These are phyloP conservation scores for Biscogniauxia sp. DNA, from an alignment of 2,329 filamentous ascomycete genomes.

Conservation along the genomic window DNA sequence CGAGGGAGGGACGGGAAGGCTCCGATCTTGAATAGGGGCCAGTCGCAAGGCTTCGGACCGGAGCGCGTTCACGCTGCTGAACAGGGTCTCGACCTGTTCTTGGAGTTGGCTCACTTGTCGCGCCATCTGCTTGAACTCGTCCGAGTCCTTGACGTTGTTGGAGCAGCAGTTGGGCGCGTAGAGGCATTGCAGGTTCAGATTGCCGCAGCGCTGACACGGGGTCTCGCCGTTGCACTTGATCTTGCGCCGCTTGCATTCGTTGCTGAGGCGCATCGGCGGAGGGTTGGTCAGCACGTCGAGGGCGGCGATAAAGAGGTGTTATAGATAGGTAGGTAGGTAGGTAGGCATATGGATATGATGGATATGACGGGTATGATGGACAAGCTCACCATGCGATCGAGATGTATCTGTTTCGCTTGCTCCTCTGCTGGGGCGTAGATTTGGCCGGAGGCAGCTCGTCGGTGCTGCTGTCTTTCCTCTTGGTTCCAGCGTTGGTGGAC, in stretches of 20 bases:
- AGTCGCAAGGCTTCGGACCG: slow-evolving; percentile 52
- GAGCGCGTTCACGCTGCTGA: slow-evolving; percentile 67
- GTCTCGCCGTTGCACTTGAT: slow-evolving; percentile 72
- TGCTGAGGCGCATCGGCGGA: slow-evolving; percentile 41
- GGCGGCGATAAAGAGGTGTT: no score
- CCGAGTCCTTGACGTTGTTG: slow-evolving; percentile 86
- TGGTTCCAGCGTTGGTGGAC: slow-evolving; percentile 15
- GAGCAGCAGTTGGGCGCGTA: slow-evolving; percentile 67
- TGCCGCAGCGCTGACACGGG: slow-evolving; percentile 65
- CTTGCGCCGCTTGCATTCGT: slow-evolving; percentile 73
- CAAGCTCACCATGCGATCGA: slow-evolving; percentile 58
- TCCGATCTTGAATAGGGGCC: slow-evolving; percentile 43
- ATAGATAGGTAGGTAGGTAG: no score
- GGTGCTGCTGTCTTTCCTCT: slow-evolving; percentile 22
- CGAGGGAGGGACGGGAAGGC: slow-evolving; percentile 34
- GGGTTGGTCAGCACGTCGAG: neutral
- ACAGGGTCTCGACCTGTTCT: slow-evolving; percentile 78
- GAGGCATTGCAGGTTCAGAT: slow-evolving; percentile 63
- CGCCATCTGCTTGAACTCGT: slow-evolving; percentile 83
- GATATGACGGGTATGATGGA: neutral
- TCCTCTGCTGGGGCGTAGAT: slow-evolving; percentile 42
- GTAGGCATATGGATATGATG: no score
- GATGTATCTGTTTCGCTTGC: slow-evolving; percentile 62
- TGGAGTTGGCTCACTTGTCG: slow-evolving; percentile 72
- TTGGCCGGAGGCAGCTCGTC: neutral